These are phyloP conservation scores for Cryptococcus hybrid DNA, from an alignment of 1,284 basidiomycete species.

Conservation along the genomic window DNA sequence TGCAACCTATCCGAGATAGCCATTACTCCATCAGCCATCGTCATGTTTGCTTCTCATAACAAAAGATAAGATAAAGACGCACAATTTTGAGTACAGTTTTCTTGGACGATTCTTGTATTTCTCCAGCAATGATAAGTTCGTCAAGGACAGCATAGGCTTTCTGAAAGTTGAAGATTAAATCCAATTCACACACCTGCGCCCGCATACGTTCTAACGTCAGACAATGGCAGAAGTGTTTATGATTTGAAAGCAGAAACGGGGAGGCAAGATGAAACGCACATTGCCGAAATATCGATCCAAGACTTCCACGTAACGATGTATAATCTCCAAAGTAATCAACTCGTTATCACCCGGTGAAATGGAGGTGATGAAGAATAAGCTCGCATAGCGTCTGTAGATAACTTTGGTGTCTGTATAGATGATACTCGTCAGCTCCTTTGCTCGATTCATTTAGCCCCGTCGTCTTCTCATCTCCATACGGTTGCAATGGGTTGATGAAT, in stretches of 20 bases:
- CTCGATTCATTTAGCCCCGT: neutral
- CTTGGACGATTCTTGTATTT: constrained; percentile 98
- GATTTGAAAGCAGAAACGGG: no score
- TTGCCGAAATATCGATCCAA: constrained; percentile 99
- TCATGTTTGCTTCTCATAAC: neutral
- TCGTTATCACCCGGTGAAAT: constrained; percentile 87
- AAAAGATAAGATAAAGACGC: constrained; percentile 43
- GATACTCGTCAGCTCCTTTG: neutral
- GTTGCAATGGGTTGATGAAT: no score
- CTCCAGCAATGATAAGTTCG: constrained; percentile 96
- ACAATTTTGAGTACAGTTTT: constrained; percentile 91
- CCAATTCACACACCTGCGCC: constrained; percentile 88
- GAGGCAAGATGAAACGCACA: constrained; percentile 56
- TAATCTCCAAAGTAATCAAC: constrained; percentile 90
- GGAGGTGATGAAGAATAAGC: constrained; percentile 95
- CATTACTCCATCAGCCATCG: neutral
- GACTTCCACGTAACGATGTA: constrained; percentile 99
- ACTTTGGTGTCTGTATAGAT: constrained; percentile 76
- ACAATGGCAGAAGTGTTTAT: neutral
- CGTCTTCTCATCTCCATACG: neutral
- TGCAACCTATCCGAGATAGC: constrained; percentile 40
- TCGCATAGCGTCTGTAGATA: constrained; percentile 96
- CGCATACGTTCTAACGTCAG: neutral
- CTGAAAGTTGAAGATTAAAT: constrained; percentile 98
- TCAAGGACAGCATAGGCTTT: constrained; percentile 96